A percentile compares a stretch with the other conserved stretches of the same genome.
phyloP scores from a whole-genome alignment of 1,139 yeast species.

The Blastobotrys illinoisensis region DNA sequence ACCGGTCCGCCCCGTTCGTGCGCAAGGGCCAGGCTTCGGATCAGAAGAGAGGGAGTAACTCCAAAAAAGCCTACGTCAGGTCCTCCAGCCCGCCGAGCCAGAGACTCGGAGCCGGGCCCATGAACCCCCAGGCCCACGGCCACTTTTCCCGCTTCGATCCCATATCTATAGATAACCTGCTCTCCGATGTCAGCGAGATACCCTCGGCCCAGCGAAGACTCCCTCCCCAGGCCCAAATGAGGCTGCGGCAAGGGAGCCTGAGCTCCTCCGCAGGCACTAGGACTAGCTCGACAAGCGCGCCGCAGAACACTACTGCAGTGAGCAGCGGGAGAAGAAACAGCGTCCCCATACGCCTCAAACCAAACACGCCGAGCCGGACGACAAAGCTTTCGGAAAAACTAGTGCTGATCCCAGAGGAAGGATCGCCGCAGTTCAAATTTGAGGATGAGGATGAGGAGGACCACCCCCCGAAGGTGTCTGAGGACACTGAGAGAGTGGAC shows the following conservation, averaged over 20 bases:
- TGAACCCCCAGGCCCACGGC: constrained; percentile 6
- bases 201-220: constrained; percentile 66
- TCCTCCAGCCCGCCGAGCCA: background rate
- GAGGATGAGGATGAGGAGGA: constrained; percentile 22
- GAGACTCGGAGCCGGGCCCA: background rate
- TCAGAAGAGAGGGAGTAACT: constrained; percentile 11
- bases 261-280: background rate
- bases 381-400: constrained; percentile 81
- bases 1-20: constrained; percentile 77
- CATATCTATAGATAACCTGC: constrained; percentile 34
- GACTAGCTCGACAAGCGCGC: too few species aligned
- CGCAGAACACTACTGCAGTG: background rate
- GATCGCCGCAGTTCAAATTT: constrained; percentile 17
- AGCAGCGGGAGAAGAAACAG: background rate
- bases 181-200: constrained; percentile 74
- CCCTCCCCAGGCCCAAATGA: background rate
- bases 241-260: background rate
- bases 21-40: constrained; percentile 7
- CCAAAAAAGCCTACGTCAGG: background rate
- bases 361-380: constrained; percentile 65
- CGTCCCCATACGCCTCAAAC: constrained; percentile 9
- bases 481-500: constrained; percentile 14
- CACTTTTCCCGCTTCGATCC: constrained; percentile 17
- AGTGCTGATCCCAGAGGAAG: constrained; percentile 76
- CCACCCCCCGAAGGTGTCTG: constrained; percentile 20